Base-by-base conservation (phyloP, 192 early-diverging fungal species). In the Dissophora globulifera region DNA sequence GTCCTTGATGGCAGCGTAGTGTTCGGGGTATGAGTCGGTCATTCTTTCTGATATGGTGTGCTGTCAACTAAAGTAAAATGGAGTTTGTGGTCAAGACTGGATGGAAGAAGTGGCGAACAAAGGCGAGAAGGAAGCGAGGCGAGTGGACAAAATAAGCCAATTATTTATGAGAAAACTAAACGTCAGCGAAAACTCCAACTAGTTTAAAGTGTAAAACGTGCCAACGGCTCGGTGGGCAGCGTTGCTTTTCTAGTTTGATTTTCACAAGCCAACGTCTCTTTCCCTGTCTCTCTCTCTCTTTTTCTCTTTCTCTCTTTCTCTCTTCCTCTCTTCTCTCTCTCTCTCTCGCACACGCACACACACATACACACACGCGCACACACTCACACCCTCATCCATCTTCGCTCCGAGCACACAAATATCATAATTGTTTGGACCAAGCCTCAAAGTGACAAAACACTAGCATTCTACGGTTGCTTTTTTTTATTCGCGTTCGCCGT, bases 1-100 rank as follows among this genome's bases (percentile, higher is more conserved):
- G 25, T 75, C 62, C 20, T 64, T 64, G 49, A 75, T 66, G 25
- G 62, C 62, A 2, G 32, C 25, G 62, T 75, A 66, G 31, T 66
- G 54, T 22, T 66, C 42, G 13, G 58, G 26, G 25, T 40, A 19
- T 32, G 30, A 3, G 23, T 53, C 35, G 9, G 54, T 25, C 52
- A 62, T 71, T 8, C n/a, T 46, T 23, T n/a, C n/a, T n/a, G n/a
- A n/a, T n/a, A n/a, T n/a, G n/a, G 49, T 23, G 30, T 30, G 29
- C 9, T n/a, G 15, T 4, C 38, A 22, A 17, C 20, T 20, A 50
- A 32, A 54, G 31, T 26, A 22, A 15, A n/a, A 43, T 23, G 25
- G 26, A 19, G 22, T 20, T 8, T 16, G 20, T 25, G 40, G n/a
- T n/a, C n/a, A n/a, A n/a, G n/a, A n/a, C n/a, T n/a, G n/a, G n/a